Conservation (phyloP, 331 rosid genomes). For the Quercus phellos region DNA sequence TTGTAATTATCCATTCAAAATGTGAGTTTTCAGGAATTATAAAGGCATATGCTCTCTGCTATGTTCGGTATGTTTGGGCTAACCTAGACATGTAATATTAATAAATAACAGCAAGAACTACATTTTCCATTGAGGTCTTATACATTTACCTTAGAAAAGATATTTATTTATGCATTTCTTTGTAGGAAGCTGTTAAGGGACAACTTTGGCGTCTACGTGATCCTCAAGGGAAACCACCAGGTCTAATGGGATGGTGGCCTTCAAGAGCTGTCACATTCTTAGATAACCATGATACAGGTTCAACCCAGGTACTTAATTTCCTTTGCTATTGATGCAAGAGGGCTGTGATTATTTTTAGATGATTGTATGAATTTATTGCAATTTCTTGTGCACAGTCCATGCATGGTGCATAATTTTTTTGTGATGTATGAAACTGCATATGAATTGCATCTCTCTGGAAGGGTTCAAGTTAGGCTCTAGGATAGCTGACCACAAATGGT, state of each 20-base stretch:
- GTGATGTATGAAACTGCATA: background rate
- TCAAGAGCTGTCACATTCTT: constrained; percentile 78
- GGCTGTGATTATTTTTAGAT: background rate
- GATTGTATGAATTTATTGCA: background rate
- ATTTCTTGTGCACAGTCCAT: background rate
- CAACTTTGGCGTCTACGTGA: constrained; percentile 76
- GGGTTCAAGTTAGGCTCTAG: background rate
- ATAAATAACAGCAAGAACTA: background rate
- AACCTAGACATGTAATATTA: background rate
- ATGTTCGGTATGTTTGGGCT: background rate
- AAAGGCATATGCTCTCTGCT: background rate
- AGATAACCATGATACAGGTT: constrained; percentile 91
- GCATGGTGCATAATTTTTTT: background rate
- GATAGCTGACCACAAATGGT: background rate
- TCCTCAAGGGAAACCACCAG: constrained; percentile 83
- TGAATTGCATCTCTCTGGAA: background rate
- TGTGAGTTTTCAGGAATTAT: background rate
- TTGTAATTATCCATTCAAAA: background rate
- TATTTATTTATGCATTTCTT: background rate
- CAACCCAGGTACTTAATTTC: constrained; percentile 61
- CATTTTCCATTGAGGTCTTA: background rate
- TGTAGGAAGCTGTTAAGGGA: constrained; percentile 89
- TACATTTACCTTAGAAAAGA: background rate
- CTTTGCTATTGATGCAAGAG: background rate
- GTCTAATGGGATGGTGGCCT: constrained; percentile 88